A percentile compares a stretch with the other conserved stretches of the same genome.
These are phyloP conservation scores for Zasmidium angulare DNA, from an alignment of 2,329 filamentous ascomycete genomes.

Conservation along the genomic window DNA sequence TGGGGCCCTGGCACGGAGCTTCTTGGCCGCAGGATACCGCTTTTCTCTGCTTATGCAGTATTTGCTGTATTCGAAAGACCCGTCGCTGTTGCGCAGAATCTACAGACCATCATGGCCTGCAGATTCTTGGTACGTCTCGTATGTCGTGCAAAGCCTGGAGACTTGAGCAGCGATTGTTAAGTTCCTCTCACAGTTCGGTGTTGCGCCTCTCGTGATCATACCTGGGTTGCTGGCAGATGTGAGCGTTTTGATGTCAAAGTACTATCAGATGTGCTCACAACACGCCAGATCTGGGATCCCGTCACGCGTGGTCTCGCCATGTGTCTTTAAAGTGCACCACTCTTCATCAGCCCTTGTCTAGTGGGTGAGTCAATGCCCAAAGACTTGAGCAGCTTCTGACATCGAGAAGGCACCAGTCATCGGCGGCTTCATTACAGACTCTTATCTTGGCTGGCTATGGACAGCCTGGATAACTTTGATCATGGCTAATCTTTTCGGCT, in stretches of 20 bases:
- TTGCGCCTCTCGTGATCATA: neutral
- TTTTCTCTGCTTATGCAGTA: conserved; percentile 35
- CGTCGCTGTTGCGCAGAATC: conserved; percentile 38
- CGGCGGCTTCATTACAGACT: conserved; percentile 34
- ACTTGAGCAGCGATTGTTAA: neutral
- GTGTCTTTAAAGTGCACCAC: conserved; percentile 12
- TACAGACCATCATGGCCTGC: conserved; percentile 39
- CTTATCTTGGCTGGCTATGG: conserved; percentile 53
- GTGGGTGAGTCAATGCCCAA: neutral
- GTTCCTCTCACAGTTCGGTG: conserved; percentile 12
- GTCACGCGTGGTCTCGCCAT: conserved; percentile 35
- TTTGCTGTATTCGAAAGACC: conserved; percentile 51
- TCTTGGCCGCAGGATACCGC: conserved; percentile 32
- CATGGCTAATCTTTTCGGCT: conserved; percentile 55
- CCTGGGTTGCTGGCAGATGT: neutral
- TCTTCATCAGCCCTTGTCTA: neutral
- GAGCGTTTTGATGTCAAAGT: neutral
- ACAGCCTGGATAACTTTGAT: conserved; percentile 50
- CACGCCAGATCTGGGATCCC: conserved; percentile 39
- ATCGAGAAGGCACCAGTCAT: conserved; percentile 34
- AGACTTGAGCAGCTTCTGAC: conserved; percentile 39
- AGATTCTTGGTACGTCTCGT: conserved; percentile 39
- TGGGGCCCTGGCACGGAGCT: conserved; percentile 53
- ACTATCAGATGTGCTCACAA: conserved; percentile 24
- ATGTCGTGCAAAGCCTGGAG: conserved; percentile 41